Evolutionary conservation across 1,284 basidiomycete genomes (phyloP), one percentile per base, ranked within the genome.

Genomic region (Boletus chippewaensis): DNA sequence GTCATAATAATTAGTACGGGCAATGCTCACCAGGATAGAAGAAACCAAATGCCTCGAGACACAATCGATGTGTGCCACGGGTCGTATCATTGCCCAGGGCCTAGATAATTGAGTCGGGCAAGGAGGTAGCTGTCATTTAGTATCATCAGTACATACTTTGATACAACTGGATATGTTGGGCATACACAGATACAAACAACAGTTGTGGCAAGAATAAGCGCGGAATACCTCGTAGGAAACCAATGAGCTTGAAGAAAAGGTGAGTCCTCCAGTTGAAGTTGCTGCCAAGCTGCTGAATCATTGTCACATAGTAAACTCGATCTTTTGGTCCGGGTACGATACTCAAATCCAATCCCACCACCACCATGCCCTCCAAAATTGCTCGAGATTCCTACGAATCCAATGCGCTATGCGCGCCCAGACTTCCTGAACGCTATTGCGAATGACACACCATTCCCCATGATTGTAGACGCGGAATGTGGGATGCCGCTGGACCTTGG

Each of bases 331-430:
- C 83, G 91, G 50, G 92, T 95, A 26, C 87, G 95, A 15, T 96
- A 94, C 69, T 80, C 84, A 44, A 95, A 97, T 71, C 92, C 92
- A 4, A 80, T 97, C 3, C 94, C 94, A 3, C 77, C 92, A 10
- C 94, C 95, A 34, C 92, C 94, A 73, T 96, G 91, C 75, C 93
- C 94, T 12, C 93, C 94, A 35, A 95, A 95, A 70, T 74, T 96
- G 15, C 76, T 97, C 60, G 81, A 93, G 54, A 87, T 96, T 50
- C 83, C 87, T 26, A 95, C 94, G 29, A 81, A 88, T 64, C 84
- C 91, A 11, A 76, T 79, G 63, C 87, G 94, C 36, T 92, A 95
- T 69, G 87, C 90, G 20, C 80, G 80, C 26, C 87, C 91, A 15
- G 84, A 87, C 61, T 94, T 93, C 60, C 77, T 94, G 22, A 81